phyloP scores from a whole-genome alignment of 345 rosid species.

The Rhodamnia rubescens region DNA sequence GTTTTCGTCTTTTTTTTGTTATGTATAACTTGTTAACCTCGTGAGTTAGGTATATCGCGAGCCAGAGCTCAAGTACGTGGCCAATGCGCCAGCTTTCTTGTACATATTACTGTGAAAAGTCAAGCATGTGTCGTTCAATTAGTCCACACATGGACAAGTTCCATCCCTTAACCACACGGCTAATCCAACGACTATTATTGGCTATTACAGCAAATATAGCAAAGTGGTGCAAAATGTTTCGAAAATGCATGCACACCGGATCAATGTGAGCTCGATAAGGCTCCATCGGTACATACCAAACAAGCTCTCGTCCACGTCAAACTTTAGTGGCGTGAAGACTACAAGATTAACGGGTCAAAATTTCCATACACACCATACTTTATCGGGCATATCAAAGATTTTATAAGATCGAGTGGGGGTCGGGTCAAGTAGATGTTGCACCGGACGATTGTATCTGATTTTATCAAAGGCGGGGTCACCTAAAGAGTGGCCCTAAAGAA shows the following conservation, averaged over 20 bases:
- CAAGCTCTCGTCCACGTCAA: background rate
- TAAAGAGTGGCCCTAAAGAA: background rate
- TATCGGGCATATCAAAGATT: background rate
- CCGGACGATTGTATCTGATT: background rate
- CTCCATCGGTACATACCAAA: background rate
- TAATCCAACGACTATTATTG: background rate
- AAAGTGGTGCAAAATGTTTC: background rate
- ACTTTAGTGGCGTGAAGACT: background rate
- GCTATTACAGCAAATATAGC: background rate
- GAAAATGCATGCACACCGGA: background rate
- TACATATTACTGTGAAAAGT: background rate
- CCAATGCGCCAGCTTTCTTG: background rate
- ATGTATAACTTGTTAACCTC: background rate
- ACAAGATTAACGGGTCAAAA: background rate
- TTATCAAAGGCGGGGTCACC: background rate
- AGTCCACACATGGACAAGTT: background rate
- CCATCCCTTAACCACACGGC: background rate
- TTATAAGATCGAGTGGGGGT: background rate
- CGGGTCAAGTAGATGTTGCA: background rate
- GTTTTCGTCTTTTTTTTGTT: background rate
- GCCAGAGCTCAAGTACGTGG: background rate
- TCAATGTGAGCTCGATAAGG: background rate
- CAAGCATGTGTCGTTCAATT: background rate
- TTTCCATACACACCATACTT: background rate
- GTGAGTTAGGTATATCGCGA: background rate